Evolutionary conservation across 2,329 filamentous ascomycete species (phyloP), one percentile per base, ranked within the genome.

Genomic region (Aspergillus pseudoterreus): DNA sequence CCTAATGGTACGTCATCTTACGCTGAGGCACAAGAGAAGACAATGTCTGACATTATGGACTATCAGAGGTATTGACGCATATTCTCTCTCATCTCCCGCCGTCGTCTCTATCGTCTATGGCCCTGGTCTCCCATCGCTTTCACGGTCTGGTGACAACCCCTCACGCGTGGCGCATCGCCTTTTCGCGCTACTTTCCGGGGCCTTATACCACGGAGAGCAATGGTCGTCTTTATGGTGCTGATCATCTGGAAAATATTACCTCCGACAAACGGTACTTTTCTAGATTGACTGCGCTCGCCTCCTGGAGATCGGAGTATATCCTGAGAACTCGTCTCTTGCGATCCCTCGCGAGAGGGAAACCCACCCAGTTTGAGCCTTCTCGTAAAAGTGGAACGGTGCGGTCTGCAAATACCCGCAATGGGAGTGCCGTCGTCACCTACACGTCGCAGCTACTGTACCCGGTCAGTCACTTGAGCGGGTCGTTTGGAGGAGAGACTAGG

Each of bases 281-380:
- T 14, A 84, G 92, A 41, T 79, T 99, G 49, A 95, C 89, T 9
- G 80, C 85, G 3, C 74, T 92, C 55, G 88, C 91, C n/a, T 94
- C 92, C 8, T 97, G 94, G 92, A 83, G 92, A 60, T 96, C 90
- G 71, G 94, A 99, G 70, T 99, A 97, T 64, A 87, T 97, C 44
- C 75, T 96, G 51, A 82, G 94, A 43, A 96, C 91, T 2, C 83
- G 90, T 43, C 80, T 97, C 47, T 75, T 97, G 47, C 83, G 91
- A 42, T 94, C 89, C 55, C 77, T 97, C 51, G 82, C 81, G 43
- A 85, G 90, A 53, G 94, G 92, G 46, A 95, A 92, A 66, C 90
- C 92, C 35, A 65, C 69, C 9, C 64, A 52, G 74, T 80, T 60
- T 14, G 80, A 85, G 35, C 75, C 77, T 9, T 67, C 78, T 27